phyloP scores from a whole-genome alignment of 2,329 filamentous ascomycete species.

The Catunica adiposa region DNA sequence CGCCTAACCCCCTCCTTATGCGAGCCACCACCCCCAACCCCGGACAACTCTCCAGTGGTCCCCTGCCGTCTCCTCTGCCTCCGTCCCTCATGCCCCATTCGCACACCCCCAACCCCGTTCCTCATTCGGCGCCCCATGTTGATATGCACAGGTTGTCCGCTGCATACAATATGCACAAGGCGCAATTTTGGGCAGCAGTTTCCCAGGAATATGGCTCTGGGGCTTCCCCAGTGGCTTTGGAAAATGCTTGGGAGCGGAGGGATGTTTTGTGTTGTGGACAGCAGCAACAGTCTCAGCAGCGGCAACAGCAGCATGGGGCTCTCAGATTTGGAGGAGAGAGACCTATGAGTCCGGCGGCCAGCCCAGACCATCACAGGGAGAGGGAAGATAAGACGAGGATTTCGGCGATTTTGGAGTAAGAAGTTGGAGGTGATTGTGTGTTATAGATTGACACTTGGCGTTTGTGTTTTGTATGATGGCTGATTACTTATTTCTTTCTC shows the following conservation, averaged over 20 bases:
- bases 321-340: slow-evolving; percentile 22
- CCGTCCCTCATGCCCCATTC: slow-evolving; percentile 27
- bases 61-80: slow-evolving; percentile 23
- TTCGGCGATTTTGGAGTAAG: slow-evolving; percentile 36
- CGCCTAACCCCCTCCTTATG: slow-evolving; percentile 21
- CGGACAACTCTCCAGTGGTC: slow-evolving; percentile 7
- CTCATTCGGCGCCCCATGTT: slow-evolving; percentile 27
- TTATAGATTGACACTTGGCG: background rate
- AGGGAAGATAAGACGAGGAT: slow-evolving; percentile 43
- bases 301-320: too few species aligned
- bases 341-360: slow-evolving; percentile 37
- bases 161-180: slow-evolving; percentile 54
- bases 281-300: background rate
- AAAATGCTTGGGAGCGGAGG: slow-evolving; percentile 48
- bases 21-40: slow-evolving; percentile 24
- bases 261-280: background rate
- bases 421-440: background rate
- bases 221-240: slow-evolving; percentile 44
- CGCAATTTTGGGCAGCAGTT: slow-evolving; percentile 56
- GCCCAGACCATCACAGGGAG: slow-evolving; percentile 29
- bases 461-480: slow-evolving; percentile 8
- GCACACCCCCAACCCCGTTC: slow-evolving; percentile 20
- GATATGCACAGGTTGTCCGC: slow-evolving; percentile 50
- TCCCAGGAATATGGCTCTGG: slow-evolving; percentile 54
- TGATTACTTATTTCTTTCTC: background rate